Conservation (phyloP, 352 stramenopile species). For the Phytopythium chamaehyphon region DNA sequence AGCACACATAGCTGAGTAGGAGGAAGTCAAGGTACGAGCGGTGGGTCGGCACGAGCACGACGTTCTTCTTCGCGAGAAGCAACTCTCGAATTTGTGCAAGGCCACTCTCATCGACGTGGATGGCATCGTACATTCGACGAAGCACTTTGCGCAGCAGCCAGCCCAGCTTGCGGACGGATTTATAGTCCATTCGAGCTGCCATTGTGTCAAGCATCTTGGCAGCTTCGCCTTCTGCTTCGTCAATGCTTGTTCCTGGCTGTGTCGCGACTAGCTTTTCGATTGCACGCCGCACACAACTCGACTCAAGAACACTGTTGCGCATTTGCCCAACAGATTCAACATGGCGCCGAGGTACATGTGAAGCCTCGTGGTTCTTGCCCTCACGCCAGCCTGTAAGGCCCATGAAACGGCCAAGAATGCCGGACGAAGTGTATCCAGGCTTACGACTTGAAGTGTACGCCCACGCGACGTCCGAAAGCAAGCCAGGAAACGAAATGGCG, state of each 20-base stretch:
- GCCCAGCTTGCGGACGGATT: constrained; percentile 65
- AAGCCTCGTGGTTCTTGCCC: constrained; percentile 83
- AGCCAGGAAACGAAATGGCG: constrained; percentile 79
- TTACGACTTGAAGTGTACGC: constrained; percentile 87
- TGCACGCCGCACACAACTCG: constrained; percentile 42
- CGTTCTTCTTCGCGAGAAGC: constrained; percentile 39
- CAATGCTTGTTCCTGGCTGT: constrained; percentile 22
- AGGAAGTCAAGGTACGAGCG: constrained; percentile 85
- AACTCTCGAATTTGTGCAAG: constrained; percentile 67
- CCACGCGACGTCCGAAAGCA: constrained; percentile 86
- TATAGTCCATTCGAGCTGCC: constrained; percentile 75
- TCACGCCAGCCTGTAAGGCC: constrained; percentile 84
- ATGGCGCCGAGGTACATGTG: constrained; percentile 70
- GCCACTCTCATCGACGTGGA: constrained; percentile 80
- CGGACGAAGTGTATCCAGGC: constrained; percentile 82
- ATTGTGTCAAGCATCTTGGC: constrained; percentile 68
- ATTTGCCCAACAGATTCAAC: constrained; percentile 58
- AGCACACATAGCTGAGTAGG: constrained; percentile 86
- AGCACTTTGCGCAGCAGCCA: constrained; percentile 82
- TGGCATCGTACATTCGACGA: constrained; percentile 84
- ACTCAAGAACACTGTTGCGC: constrained; percentile 71
- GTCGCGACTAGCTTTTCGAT: constrained; percentile 36
- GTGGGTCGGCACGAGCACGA: constrained; percentile 84
- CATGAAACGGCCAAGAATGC: constrained; percentile 80
- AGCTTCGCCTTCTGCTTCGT: constrained; percentile 54